Base-by-base conservation (phyloP, 1,284 basidiomycete genomes). In the Ceratobasidium theobromae region DNA sequence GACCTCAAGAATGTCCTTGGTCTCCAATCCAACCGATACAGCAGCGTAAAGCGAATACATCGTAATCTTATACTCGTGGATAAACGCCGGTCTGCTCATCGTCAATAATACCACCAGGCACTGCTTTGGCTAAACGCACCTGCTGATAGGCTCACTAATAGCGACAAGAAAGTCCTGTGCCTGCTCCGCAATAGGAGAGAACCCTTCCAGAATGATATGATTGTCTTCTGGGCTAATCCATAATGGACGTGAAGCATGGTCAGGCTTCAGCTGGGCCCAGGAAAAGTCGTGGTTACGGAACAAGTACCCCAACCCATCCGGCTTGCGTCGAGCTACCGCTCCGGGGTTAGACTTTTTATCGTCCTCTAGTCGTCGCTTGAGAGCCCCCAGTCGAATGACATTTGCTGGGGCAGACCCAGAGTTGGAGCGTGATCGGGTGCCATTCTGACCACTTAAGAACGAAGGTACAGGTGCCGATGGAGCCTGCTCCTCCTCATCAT, bases 11-110 rank as follows among this genome's bases (percentile, higher is more conserved):
- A 99, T 99, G 76, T 99, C 95, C 74, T 96, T 89, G 2, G 97
- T 99, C 76, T 98, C 93, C 38, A 99, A 80, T 23, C 97, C 97
- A 67, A 99, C 97, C 14, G 95, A 98, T 69, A 99, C 96, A 65
- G 97, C 97, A 60, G 97, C 97, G 77, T 99, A 98, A 28, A 99
- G 82, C 25, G 95, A 98, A 77, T 98, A 97, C 51, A 95, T 90
- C 54, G 96, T 98, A 73, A 99, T 87, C 78, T 97, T 95, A 84
- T 98, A 99, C 81, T 99, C 97, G 79, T 99, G 97, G 70, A 99
- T 96, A 78, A 97, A 93, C 33, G 92, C 88, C 45, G 97, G 97
- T 80, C 94, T 95, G 75, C n/a, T 67, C 40, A 14, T 68, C 72
- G 65, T 65, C 28, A 58, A 53, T 67, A 41, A 16, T 12, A 25